phyloP scores from a whole-genome alignment of 768 basidiomycete genomes.

The Trametes punicea region DNA sequence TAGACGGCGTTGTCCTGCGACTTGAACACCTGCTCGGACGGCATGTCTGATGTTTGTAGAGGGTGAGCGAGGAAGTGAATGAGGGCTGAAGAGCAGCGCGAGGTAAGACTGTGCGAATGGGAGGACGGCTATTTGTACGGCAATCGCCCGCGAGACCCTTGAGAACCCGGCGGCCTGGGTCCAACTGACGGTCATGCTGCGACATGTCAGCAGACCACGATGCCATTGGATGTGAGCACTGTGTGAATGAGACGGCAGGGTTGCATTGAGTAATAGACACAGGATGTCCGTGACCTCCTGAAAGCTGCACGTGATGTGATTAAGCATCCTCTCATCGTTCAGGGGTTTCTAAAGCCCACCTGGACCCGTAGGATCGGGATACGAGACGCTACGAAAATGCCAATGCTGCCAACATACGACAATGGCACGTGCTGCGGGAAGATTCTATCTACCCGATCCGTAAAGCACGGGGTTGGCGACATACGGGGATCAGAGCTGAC shows the following conservation, averaged over 20 bases:
- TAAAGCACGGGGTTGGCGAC: background rate
- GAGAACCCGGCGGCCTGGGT: conserved; percentile 7
- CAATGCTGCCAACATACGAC: background rate
- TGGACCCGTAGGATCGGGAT: conserved; percentile 7
- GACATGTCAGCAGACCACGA: conserved; percentile 18
- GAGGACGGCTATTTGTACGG: conserved; percentile 16
- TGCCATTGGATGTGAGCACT: background rate
- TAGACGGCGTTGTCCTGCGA: conserved; percentile 60
- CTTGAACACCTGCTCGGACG: conserved; percentile 56
- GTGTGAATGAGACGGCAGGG: conserved; percentile 6
- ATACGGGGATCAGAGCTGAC: background rate
- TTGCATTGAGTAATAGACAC: conserved; percentile 17
- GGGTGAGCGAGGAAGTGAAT: conserved; percentile 3
- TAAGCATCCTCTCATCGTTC: conserved; percentile 16
- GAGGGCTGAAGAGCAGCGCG: conserved; percentile 6
- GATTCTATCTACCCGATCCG: background rate
- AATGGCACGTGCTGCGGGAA: background rate
- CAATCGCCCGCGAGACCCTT: background rate
- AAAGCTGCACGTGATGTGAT: conserved; percentile 13
- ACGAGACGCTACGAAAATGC: conserved; percentile 6
- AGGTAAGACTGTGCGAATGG: conserved; percentile 11
- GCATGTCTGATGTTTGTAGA: conserved; percentile 41
- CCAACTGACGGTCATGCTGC: background rate
- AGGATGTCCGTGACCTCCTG: conserved; percentile 7
- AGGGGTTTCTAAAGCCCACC: conserved; percentile 17